These are phyloP conservation scores for Epichloe uncinata DNA, from an alignment of 2,329 filamentous ascomycete species.

Conservation along the genomic window DNA sequence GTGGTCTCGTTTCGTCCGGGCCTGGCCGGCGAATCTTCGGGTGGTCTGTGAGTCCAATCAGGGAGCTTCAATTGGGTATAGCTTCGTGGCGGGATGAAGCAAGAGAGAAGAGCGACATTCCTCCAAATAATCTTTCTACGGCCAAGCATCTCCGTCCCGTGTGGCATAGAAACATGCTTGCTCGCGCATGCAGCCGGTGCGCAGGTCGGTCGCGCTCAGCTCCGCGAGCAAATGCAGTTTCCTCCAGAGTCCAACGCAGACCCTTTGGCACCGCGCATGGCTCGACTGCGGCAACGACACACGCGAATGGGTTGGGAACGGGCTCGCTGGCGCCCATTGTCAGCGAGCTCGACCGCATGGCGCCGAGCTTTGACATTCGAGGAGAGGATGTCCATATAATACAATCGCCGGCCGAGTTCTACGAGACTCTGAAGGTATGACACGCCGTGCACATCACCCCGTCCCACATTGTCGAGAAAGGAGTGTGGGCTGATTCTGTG, in stretches of 20 bases:
- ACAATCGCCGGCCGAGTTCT: slow-evolving; percentile 75
- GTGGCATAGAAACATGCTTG: slow-evolving; percentile 16
- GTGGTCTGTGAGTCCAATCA: slow-evolving; percentile 2
- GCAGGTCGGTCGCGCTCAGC: slow-evolving; percentile 12
- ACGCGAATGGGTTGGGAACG: slow-evolving; percentile 10
- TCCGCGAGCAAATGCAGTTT: slow-evolving; percentile 2
- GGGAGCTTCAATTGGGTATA: neutral
- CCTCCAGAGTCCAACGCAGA: slow-evolving; percentile 24
- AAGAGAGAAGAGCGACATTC: no score
- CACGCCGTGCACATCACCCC: no score
- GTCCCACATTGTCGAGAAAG: no score
- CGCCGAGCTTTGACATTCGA: slow-evolving; percentile 77
- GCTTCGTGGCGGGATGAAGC: no score
- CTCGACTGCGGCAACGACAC: slow-evolving; percentile 19
- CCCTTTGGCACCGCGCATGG: slow-evolving; percentile 24
- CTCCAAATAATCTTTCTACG: neutral
- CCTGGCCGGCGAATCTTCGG: slow-evolving; percentile 21
- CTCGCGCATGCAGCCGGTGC: slow-evolving; percentile 22
- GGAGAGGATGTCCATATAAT: slow-evolving; percentile 72
- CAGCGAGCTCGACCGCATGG: slow-evolving; percentile 71
- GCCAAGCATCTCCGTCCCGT: neutral
- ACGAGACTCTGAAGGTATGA: slow-evolving; percentile 66
- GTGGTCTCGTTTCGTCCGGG: neutral
- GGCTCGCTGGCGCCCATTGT: slow-evolving; percentile 41
- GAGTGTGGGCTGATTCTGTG: neutral